These are phyloP conservation scores for Cyathus olla DNA, from an alignment of 1,284 basidiomycete species.

Conservation along the genomic window DNA sequence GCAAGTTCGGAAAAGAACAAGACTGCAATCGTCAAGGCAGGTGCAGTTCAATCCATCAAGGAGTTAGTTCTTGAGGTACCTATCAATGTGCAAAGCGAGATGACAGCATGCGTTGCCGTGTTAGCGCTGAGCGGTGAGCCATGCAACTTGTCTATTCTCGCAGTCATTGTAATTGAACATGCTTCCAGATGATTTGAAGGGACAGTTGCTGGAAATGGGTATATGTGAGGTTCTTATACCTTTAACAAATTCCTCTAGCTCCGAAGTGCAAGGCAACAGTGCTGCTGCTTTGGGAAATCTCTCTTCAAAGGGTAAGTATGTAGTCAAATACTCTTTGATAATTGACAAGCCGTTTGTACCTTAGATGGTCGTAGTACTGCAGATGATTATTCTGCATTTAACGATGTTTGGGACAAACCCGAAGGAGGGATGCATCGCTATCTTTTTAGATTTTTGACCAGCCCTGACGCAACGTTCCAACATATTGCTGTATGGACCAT, in stretches of 20 bases:
- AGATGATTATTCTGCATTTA: conserved; percentile 98
- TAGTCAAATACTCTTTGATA: neutral
- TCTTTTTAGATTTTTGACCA: conserved; percentile 94
- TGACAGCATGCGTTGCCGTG: conserved; percentile 99
- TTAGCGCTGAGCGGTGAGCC: conserved; percentile 88
- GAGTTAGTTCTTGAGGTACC: conserved; percentile 96
- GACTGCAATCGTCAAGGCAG: conserved; percentile 97
- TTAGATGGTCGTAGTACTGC: conserved; percentile 81
- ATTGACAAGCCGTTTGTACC: conserved; percentile 1
- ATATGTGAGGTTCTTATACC: conserved; percentile 99
- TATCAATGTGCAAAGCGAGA: conserved; percentile 98
- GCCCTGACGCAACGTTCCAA: conserved; percentile 98
- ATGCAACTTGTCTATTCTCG: neutral
- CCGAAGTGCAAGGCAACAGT: conserved; percentile 99
- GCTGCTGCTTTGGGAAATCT: conserved; percentile 98
- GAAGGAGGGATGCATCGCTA: conserved; percentile 98
- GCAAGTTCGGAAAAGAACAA: conserved; percentile 99
- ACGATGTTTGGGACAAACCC: conserved; percentile 98
- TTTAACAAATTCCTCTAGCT: conserved; percentile 94
- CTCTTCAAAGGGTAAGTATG: conserved; percentile 88
- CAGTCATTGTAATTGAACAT: neutral
- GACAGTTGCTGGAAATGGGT: conserved; percentile 96
- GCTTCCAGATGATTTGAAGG: conserved; percentile 89
- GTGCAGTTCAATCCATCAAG: conserved; percentile 98
- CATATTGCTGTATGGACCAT: conserved; percentile 99